Base-by-base conservation (phyloP, 1,284 basidiomycete species). In the Puccinia triticina region DNA sequence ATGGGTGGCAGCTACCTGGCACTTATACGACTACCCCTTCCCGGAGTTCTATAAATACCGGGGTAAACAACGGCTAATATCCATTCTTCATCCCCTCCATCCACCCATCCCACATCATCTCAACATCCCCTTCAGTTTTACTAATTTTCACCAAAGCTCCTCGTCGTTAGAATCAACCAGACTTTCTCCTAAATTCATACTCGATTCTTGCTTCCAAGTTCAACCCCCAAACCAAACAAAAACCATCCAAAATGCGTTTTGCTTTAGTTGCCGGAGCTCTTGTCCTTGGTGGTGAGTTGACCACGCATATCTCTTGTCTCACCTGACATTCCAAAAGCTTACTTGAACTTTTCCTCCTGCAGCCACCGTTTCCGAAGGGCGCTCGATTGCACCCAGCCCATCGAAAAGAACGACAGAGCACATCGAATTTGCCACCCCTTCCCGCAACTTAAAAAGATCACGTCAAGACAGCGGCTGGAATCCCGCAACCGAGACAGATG, bases 191-290 rank as follows among this genome's bases (percentile, higher is more conserved):
- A 40, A 66, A 4, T 40, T 29, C 18, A 40, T 66, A 1, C 7
- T 16, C 64, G 23, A 2, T 43, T 43, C 29, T 43, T 26, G 26
- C 66, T 48, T 69, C 37, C 16, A 16, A 18, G 50, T n/a, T 46
- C 43, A 46, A 46, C 43, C 7, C 7, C 43, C 7, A 46, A 46
- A 46, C 43, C 43, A 7, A 46, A 46, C 43, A 7, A 14, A 46
- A 16, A 18, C 5, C 18, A 46, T 69, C n/a, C 4, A 48, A 43
- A 48, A 69, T 69, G 66, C 66, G 66, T 46, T 69, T 69, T 21
- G 66, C 66, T 37, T 48, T 69, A 69, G 66, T 69, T 69, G 66
- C 66, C n/a, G 66, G 66, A 69, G 66, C 66, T 37, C n/a, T 69
- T 8, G 66, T 48, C 23, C 66, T 69, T 29, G 43, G 66, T 46